Evolutionary conservation across 192 early-diverging fungal genomes (phyloP).

Genomic region (Phycomyces blakesleeanus): DNA sequence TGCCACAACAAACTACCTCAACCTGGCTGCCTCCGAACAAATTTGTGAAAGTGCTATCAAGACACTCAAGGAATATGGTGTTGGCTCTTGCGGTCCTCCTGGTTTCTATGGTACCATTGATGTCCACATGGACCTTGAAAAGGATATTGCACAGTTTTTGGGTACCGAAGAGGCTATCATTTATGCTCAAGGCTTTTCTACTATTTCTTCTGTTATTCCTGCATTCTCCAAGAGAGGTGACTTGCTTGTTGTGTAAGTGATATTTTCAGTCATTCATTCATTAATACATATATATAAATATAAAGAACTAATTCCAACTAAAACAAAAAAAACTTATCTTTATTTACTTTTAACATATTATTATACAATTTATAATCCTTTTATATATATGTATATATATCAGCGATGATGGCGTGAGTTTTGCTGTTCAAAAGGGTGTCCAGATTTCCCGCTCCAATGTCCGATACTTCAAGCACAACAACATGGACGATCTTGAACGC

Average conservation of each 20-base stretch:
- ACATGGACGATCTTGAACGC: conserved; percentile 91
- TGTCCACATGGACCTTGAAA: conserved; percentile 93
- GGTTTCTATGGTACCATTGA: conserved; percentile 95
- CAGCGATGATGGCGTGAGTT: conserved; percentile 86
- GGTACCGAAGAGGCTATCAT: conserved; percentile 85
- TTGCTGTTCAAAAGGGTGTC: conserved; percentile 87
- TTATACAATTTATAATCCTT: no score
- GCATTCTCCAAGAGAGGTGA: conserved; percentile 97
- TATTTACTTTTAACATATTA: no score
- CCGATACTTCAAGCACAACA: conserved; percentile 93
- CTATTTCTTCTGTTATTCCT: conserved; percentile 87
- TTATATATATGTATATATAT: no score
- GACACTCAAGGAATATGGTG: conserved; percentile 88
- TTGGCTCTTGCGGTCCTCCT: conserved; percentile 93
- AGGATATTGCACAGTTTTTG: conserved; percentile 77
- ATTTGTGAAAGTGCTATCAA: conserved; percentile 81
- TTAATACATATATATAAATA: neutral
- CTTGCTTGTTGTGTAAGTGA: conserved; percentile 82
- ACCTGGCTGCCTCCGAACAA: conserved; percentile 67
- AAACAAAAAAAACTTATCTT: no score
- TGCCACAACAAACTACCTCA: conserved; percentile 86
- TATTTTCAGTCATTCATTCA: no score
- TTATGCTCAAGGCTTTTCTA: conserved; percentile 94
- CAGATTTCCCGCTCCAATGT: conserved; percentile 88
- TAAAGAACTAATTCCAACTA: no score